Percentiles rank a stretch among this genome's conserved stretches.
Evolutionary conservation across 148 eudicot genomes (phyloP).

Genomic region (Suaeda aralocaspica): DNA sequence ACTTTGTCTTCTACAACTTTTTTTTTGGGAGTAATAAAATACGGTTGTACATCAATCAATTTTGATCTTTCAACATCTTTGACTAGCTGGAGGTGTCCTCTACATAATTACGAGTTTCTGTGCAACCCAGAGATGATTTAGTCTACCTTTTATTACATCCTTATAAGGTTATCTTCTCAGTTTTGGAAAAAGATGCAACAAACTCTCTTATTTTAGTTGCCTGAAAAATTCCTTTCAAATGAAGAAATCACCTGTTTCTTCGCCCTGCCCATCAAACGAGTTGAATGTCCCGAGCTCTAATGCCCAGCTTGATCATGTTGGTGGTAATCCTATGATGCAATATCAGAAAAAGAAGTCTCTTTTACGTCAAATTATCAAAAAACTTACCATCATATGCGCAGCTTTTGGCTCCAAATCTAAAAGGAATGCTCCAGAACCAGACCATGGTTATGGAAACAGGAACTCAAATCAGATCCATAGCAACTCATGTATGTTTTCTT

Average conservation of each 20-base stretch:
- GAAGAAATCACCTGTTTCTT: constrained; percentile 20
- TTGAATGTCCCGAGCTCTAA: constrained; percentile 9
- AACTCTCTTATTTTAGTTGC: constrained; percentile 3
- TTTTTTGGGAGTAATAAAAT: no score
- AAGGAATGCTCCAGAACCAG: constrained; percentile 8
- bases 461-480: constrained; percentile 13
- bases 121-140: background rate
- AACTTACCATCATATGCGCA: constrained; percentile 17
- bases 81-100: constrained; percentile 9
- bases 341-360: constrained; percentile 20
- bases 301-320: constrained; percentile 9
- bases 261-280: background rate
- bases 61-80: constrained; percentile 11
- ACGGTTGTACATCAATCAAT: background rate
- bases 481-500: constrained; percentile 27
- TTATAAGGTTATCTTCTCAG: background rate
- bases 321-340: constrained; percentile 5
- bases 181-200: background rate
- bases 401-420: constrained; percentile 24
- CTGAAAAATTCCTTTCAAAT: background rate
- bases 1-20: background rate
- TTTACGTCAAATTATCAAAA: constrained; percentile 19
- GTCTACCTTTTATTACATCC: constrained; percentile 9
- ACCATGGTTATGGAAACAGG: constrained; percentile 8
- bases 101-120: background rate